Evolutionary conservation across 805 yeast species (phyloP), one percentile per base, ranked within the genome.

Genomic region (Metschnikowia lachancei): DNA sequence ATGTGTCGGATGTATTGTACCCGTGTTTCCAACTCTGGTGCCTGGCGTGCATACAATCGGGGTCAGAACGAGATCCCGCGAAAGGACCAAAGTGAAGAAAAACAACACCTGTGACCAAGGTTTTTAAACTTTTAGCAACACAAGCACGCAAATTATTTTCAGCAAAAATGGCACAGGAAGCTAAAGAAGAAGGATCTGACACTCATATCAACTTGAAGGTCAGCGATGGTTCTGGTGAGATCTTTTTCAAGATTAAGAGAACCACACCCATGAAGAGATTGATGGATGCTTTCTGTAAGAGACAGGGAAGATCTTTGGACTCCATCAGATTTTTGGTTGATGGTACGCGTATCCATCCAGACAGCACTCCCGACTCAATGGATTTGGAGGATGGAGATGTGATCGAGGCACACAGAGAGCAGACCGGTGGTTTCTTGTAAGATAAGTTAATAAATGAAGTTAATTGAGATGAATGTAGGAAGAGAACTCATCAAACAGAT

Each of bases 271-370:
- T 94, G 75, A 87, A 81, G 67, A 87, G 96, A 72, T 82, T 94
- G 60, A 92, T 94, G 90, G 98, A 92, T 62, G 96, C 97, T 11
- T 94, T 92, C 67, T 95, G 98, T 66, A 91, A 91, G 72, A 87
- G 99, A 75, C 96, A 92, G 63, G 98, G 98, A 36, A 92, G 92
- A 66, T 82, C 85, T 54, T 71, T 85, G 62, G 81, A 79, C 56
- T 81, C 92, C 42, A 74, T 94, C 65, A 82, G 98, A 67, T 94
- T 94, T 66, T 75, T 94, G 61, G 84, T 84, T 63, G 99, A 94
- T 55, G 99, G 99, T 53, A 86, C 89, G 57, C 82, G 98, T 63
- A 83, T 94, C 50, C 76, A 79, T 53, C 86, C 91, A 9, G 91
- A 85, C 49, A 89, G 87, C 59, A 94, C 99, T 4, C 98, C 99